Evolutionary conservation across 352 stramenopile genomes (phyloP).

Genomic region (Pythium aquatile): DNA sequence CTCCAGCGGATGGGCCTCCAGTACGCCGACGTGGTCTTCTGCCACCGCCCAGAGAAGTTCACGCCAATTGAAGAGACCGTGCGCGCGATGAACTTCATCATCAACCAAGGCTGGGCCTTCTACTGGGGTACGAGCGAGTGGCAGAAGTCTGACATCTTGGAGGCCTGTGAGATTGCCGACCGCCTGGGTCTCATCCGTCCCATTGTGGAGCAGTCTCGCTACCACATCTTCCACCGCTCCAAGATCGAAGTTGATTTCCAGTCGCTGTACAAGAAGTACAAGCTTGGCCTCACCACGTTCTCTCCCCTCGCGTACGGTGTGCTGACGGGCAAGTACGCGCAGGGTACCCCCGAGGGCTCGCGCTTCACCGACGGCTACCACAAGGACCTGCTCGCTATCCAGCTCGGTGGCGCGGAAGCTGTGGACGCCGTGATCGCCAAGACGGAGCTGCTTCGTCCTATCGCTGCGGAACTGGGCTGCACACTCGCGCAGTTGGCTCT

Average conservation of each 20-base stretch:
- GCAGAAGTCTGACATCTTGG: not conserved
- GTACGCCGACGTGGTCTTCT: not conserved
- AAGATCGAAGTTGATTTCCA: conserved; percentile 54
- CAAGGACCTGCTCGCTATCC: not conserved
- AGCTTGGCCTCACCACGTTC: conserved; percentile 9
- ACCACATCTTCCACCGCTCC: conserved; percentile 55
- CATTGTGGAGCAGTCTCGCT: conserved; percentile 49
- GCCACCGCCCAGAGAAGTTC: not conserved
- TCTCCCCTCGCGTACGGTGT: conserved; percentile 32
- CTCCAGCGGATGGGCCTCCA: no score
- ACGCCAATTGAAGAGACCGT: not conserved
- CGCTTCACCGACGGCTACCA: conserved; percentile 28
- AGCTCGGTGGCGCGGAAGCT: conserved; percentile 12
- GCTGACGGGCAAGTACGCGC: conserved; percentile 66
- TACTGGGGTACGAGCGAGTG: not conserved
- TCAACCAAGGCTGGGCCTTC: not conserved
- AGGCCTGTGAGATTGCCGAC: not conserved
- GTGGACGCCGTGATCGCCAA: conserved; percentile 24
- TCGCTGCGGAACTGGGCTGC: conserved; percentile 42
- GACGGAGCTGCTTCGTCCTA: conserved; percentile 31
- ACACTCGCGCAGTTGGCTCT: conserved; percentile 44
- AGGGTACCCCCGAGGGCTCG: conserved; percentile 25
- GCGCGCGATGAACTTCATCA: not conserved
- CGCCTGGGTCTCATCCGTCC: conserved; percentile 27
- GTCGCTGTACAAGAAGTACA: conserved; percentile 54